Base-by-base conservation (phyloP, 805 yeast species). In the Schwanniomyces occidentalis region DNA sequence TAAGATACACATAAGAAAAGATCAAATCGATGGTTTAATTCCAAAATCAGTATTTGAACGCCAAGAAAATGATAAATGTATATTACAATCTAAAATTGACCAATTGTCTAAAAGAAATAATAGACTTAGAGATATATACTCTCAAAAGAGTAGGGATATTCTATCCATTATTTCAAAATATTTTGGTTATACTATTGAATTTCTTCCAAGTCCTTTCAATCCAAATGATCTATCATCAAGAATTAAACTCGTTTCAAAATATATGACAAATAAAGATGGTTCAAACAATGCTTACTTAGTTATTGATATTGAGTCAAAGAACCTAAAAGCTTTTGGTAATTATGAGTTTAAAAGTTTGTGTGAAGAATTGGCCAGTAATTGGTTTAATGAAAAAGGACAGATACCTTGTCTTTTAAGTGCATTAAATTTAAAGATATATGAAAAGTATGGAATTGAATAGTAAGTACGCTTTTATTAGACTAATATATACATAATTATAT, bases 351-450 rank as follows among this genome's bases (percentile, higher is more conserved):
- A 62, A 38, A 38, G 37, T 7, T 22, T 61, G 19, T 65, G 68
- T 40, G 75, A 75, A 40, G 72, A 75, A 30, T 65, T 86, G 38
- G 70, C 84, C 10, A 59, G 71, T 7, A 73, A 75, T 38, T 86
- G 93, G 89, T 76, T 85, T 2, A 65, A 69, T 26, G 83, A 83
- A 26, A 75, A 78, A 44, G 74, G 73, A 18, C 87, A 85, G 45
- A 75, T 86, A 10, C 85, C 93, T 0, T 83, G 95, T 44, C 82
- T 88, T 45, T 61, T 88, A 35, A 80, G 90, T 38, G 87, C 90
- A 1, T 60, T 88, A 41, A 85, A 79, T 27, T 61, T 88, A 35
- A 82, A 76, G 51, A 55, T 87, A 10, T 81, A 76, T 61, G 84
- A 82, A 32, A 54, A 56, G 23, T 48, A 49, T 35, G 40, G 27